phyloP scores from a whole-genome alignment of 805 yeast genomes.

The Metschnikowia colocasiae region DNA sequence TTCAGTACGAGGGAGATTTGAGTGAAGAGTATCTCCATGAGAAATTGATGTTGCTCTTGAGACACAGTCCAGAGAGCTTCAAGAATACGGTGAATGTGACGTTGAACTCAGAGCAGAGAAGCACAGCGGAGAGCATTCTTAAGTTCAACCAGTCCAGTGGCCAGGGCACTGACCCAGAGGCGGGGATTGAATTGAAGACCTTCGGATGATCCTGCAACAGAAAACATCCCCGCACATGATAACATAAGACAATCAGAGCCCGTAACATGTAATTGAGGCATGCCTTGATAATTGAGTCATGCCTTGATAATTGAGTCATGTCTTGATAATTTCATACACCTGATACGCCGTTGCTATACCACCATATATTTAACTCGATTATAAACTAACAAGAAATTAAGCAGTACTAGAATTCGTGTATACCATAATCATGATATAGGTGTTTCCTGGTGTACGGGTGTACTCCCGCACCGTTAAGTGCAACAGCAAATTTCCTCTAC shows the following conservation, averaged over 20 bases:
- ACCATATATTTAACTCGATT: too few species aligned
- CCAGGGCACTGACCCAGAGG: constrained; percentile 9
- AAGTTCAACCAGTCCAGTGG: constrained; percentile 17
- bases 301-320: too few species aligned
- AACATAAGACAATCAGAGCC: too few species aligned
- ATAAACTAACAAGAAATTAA: too few species aligned
- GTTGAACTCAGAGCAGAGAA: constrained; percentile 40
- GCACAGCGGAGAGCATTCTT: constrained; percentile 42
- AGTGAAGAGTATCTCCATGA: constrained; percentile 41
- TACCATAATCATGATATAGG: too few species aligned
- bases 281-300: too few species aligned
- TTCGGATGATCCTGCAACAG: constrained; percentile 28
- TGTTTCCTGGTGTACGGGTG: constrained; percentile 4
- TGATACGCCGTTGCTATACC: too few species aligned
- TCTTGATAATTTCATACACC: too few species aligned
- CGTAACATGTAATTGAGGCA: too few species aligned
- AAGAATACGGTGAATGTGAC: constrained; percentile 41
- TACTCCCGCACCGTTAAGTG: not conserved
- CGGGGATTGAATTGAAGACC: constrained; percentile 47
- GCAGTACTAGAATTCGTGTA: too few species aligned
- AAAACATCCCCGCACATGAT: too few species aligned
- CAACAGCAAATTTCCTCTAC: not conserved
- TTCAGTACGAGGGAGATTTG: constrained; percentile 25
- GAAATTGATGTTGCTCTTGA: constrained; percentile 46
- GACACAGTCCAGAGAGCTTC: constrained; percentile 44